phyloP scores from a whole-genome alignment of 176 grass and related monocot genomes.

The Ensete ventricosum region DNA sequence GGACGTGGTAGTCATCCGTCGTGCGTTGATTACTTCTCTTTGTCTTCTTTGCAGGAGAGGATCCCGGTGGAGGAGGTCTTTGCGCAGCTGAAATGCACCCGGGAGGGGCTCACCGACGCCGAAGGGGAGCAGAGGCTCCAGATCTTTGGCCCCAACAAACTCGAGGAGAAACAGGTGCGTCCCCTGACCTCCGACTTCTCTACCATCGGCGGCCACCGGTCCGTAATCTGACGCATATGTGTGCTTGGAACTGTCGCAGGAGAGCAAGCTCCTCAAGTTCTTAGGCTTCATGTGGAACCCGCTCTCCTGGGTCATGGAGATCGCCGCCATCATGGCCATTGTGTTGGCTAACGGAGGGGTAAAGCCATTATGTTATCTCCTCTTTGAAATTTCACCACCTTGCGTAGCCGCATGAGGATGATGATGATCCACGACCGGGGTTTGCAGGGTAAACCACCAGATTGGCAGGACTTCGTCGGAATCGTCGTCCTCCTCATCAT shows the following conservation, averaged over 20 bases:
- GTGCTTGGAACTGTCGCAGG: not conserved
- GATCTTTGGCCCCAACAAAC: conserved; percentile 18
- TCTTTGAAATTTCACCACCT: not conserved
- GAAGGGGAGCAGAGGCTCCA: not conserved
- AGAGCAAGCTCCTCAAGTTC: conserved; percentile 9
- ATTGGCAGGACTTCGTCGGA: conserved; percentile 16
- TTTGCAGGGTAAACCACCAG: not conserved
- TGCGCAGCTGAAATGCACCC: not conserved
- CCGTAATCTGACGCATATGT: not conserved
- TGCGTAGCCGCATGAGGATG: too few relatives aligned
- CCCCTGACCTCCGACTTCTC: not conserved
- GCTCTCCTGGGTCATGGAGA: conserved; percentile 16
- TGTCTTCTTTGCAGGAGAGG: not conserved
- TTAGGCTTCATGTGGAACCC: conserved; percentile 18
- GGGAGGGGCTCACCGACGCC: not conserved
- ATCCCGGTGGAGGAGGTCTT: conserved; percentile 2
- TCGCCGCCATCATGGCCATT: conserved; percentile 4
- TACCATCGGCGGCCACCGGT: not conserved
- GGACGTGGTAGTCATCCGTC: too few relatives aligned
- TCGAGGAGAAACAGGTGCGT: conserved; percentile 11
- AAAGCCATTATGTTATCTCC: not conserved
- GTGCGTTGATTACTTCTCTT: not conserved
- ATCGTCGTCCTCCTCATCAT: conserved; percentile 7
- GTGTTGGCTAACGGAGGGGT: conserved; percentile 8
- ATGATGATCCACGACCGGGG: too few relatives aligned